Conservation (phyloP, 768 basidiomycete species). For the Crassisporium funariophilum region DNA sequence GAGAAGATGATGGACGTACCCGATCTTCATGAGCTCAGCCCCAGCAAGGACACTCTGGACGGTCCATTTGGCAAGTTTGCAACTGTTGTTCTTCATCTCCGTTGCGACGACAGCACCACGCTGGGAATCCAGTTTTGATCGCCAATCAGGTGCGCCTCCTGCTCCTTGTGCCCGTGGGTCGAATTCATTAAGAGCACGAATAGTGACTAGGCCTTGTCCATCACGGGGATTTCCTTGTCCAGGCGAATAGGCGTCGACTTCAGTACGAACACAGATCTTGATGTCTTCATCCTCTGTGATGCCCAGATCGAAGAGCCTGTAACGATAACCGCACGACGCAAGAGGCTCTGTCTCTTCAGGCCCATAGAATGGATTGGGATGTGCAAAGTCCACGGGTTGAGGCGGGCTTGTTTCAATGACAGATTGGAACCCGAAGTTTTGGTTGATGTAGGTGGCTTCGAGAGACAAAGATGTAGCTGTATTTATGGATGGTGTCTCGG, state of each 20-base stretch:
- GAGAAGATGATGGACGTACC: conserved; percentile 48
- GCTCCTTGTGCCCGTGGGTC: conserved; percentile 88
- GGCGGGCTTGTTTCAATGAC: conserved; percentile 72
- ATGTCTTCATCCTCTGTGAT: conserved; percentile 90
- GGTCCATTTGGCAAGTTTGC: conserved; percentile 96
- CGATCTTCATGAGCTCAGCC: conserved; percentile 96
- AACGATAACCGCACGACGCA: conserved; percentile 95
- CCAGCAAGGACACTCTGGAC: conserved; percentile 95
- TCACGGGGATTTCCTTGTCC: conserved; percentile 62
- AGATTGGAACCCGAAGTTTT: conserved; percentile 97
- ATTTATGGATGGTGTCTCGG: conserved; percentile 86
- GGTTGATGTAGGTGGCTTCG: conserved; percentile 98
- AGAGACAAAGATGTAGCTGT: conserved; percentile 90
- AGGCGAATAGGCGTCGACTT: conserved; percentile 87
- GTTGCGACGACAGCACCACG: conserved; percentile 97
- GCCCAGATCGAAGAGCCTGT: conserved; percentile 92
- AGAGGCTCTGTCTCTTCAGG: conserved; percentile 94
- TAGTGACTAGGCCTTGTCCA: conserved; percentile 81
- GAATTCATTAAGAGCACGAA: conserved; percentile 97
- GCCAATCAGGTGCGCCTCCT: conserved; percentile 98
- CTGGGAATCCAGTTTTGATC: conserved; percentile 94
- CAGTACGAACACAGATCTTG: conserved; percentile 90
- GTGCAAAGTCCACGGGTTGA: conserved; percentile 69
- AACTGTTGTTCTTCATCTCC: conserved; percentile 99
- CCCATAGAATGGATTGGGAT: conserved; percentile 95